Conservation (phyloP, 805 yeast genomes). For the Aciculoconidium aculeatum region DNA sequence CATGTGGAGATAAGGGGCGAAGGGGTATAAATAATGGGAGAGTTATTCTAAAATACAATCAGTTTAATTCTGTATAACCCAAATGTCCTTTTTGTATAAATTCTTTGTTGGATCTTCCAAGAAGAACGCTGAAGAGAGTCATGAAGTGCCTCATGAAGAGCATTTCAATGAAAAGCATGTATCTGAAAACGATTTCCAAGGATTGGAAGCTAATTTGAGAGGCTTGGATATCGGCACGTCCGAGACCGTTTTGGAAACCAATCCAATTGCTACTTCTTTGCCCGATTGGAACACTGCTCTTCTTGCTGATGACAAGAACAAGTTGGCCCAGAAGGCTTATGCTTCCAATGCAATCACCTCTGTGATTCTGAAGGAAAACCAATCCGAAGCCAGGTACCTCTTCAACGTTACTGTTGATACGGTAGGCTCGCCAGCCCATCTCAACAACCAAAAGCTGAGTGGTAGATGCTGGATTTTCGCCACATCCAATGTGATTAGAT, state of each 20-base stretch:
- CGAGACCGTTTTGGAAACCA: too few species aligned
- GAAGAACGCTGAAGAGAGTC: too few species aligned
- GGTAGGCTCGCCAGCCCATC: constrained; percentile 30
- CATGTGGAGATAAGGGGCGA: neutral
- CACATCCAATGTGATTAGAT: constrained; percentile 65
- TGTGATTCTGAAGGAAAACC: constrained; percentile 7
- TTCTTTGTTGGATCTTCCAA: too few species aligned
- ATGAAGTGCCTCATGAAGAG: too few species aligned
- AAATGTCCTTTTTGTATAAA: too few species aligned
- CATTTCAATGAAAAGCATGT: too few species aligned
- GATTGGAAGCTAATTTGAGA: too few species aligned
- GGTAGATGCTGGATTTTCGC: constrained; percentile 93
- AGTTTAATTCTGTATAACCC: too few species aligned
- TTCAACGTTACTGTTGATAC: constrained; percentile 32
- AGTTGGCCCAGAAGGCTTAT: constrained; percentile 49
- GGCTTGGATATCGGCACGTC: too few species aligned
- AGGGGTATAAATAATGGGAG: neutral
- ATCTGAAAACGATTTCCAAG: too few species aligned
- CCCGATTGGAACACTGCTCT: constrained; percentile 42
- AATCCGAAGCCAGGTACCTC: constrained; percentile 13
- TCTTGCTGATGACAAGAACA: constrained; percentile 42
- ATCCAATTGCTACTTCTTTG: constrained; percentile 5
- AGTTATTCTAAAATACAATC: too few species aligned
- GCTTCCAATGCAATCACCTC: constrained; percentile 40
- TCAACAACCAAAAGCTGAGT: constrained; percentile 58